Evolutionary conservation across 192 early-diverging fungal genomes (phyloP).

Genomic region (Dispira parvispora): DNA sequence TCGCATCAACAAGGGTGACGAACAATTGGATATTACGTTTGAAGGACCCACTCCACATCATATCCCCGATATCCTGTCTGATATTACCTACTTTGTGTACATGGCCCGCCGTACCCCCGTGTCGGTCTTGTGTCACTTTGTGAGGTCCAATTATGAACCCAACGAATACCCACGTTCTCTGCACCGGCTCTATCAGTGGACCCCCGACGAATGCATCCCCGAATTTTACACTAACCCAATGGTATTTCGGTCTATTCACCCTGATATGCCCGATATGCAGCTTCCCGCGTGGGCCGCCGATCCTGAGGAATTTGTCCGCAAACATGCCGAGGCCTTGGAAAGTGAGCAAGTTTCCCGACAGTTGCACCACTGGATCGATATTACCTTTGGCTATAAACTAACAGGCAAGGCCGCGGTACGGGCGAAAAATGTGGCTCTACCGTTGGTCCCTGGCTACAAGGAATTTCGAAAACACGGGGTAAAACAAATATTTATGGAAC

Average conservation of each 20-base stretch:
- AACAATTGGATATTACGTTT: constrained; percentile 50
- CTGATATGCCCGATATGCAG: constrained; percentile 40
- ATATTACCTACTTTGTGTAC: constrained; percentile 55
- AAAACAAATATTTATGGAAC: constrained; percentile 7
- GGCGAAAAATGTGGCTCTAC: constrained; percentile 59
- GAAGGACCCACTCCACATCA: constrained; percentile 49
- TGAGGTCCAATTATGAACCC: constrained; percentile 46
- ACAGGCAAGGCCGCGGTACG: constrained; percentile 56
- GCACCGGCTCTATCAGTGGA: constrained; percentile 45
- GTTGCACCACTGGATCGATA: constrained; percentile 74
- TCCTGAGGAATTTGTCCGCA: constrained; percentile 53
- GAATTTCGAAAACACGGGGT: constrained; percentile 5
- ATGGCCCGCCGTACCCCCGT: constrained; percentile 42
- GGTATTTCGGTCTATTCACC: constrained; percentile 43
- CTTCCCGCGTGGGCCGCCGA: constrained; percentile 46
- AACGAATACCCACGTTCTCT: constrained; percentile 49
- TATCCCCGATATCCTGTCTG: constrained; percentile 47
- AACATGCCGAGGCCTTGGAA: constrained; percentile 58
- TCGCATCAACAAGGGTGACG: constrained; percentile 50
- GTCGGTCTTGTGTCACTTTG: constrained; percentile 45
- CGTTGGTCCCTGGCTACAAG: constrained; percentile 14
- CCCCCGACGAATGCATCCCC: constrained; percentile 57
- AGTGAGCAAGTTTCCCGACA: constrained; percentile 58
- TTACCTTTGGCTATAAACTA: constrained; percentile 77
- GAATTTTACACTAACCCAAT: constrained; percentile 50